Conservation (phyloP, 768 basidiomycete species). For the Tricholoma sp. region DNA sequence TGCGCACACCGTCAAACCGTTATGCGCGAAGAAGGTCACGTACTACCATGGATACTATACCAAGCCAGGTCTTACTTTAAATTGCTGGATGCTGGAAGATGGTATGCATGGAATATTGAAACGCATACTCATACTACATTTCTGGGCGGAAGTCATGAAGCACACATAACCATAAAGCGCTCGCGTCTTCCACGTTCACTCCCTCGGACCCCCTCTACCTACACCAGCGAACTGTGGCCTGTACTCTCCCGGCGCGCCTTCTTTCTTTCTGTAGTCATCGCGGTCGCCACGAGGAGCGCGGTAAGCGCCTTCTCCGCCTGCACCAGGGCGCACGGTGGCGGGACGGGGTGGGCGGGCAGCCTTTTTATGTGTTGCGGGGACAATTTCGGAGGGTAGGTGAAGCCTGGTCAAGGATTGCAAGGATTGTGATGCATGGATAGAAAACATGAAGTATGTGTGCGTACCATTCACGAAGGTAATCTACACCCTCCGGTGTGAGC, state of each 20-base stretch:
- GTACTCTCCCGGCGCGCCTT: conserved; percentile 85
- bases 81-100: neutral
- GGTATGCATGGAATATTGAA: neutral
- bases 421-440: neutral
- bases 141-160: conserved; percentile 11
- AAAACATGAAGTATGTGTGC: conserved; percentile 13
- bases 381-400: conserved; percentile 92
- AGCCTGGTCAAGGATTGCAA: conserved; percentile 51
- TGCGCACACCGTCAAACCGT: no score
- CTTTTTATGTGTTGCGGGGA: conserved; percentile 97
- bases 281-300: conserved; percentile 85
- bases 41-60: no score
- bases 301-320: conserved; percentile 69
- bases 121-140: conserved; percentile 24
- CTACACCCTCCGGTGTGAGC: conserved; percentile 94
- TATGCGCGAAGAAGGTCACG: no score
- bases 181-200: conserved; percentile 30
- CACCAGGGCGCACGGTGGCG: conserved; percentile 65
- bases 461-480: conserved; percentile 90
- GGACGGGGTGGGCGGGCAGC: conserved; percentile 84
- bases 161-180: conserved; percentile 13
- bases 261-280: conserved; percentile 92
- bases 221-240: conserved; percentile 86
- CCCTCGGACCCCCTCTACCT: conserved; percentile 81
- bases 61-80: neutral